Base-by-base conservation (phyloP, 1,284 basidiomycete species). In the Mrakiaceae sp. region DNA sequence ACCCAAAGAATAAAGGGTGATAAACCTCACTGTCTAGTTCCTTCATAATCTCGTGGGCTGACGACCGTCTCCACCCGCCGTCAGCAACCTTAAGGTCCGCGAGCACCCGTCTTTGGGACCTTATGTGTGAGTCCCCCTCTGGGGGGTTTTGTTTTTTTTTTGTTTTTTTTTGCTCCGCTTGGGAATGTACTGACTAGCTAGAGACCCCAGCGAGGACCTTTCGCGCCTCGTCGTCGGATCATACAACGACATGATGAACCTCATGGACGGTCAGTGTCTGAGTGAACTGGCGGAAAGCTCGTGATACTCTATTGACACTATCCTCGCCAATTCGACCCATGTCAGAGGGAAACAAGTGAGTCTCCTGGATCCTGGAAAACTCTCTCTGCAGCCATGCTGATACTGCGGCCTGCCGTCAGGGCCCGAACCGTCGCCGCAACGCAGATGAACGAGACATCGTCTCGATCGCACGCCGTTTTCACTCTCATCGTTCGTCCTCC, bases 381-480 rank as follows among this genome's bases (percentile, higher is more conserved):
- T 4, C 44, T 50, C 51, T 14, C 4, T 5, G 8, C 6, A 27
- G 27, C 27, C 27, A 27, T 27, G 27, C 27, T 27, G 27, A 27
- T 27, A 27, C 1, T 27, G 27, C 27, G 27, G 27, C 27, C 27
- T 27, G 27, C 27, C 27, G 27, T 27, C 27, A 27, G 76, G 75
- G 91, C 90, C 55, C 82, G 95, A 57, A 98, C 95, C 40, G 94
- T 98, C 9, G 96, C 96, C 9, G 95, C 96, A 27, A 99, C 96
- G 39, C 91, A 96, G 77, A 99, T 99, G 96, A 99, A 99, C 78
- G 96, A 98, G 79, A 98, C 96, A 78, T 97, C 93, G 5, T 97
- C 92, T 8, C 88, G 96, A 72, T 97, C 93, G 10, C 96, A 99
- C 79, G 91, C 93, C 3, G 93, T 98, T 48, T 98, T 98, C 75